Base-by-base conservation (phyloP, 2,329 filamentous ascomycete genomes). In the Madurella fahalii region DNA sequence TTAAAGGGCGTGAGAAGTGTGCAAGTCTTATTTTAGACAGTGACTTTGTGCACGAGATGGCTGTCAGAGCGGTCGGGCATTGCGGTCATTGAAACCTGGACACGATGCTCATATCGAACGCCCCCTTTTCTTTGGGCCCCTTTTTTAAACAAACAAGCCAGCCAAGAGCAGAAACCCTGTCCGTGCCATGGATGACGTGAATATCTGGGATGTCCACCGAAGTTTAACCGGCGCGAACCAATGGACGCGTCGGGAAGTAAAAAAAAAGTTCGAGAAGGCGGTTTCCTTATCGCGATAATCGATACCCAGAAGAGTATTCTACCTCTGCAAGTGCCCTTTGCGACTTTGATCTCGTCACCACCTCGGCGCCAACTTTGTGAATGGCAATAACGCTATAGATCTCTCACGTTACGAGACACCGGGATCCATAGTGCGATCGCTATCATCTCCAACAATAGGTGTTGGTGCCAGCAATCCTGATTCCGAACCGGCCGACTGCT, bases 241-340 rank as follows among this genome's bases (percentile, higher is more conserved):
- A 47, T 56, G 39, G 43, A 58, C 56, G 53, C 53, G 56, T 54
- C 50, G 20, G 31, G 39, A 40, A 25, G 17, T 9, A 30, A 18
- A 48, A 53, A 58, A 58, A 56, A 56, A 52, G 44, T 52, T 56
- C 20, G 40, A 46, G 40, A 40, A 30, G 18, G 43, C 32, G 13
- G 12, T 20, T 32, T 32, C 16, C 53, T 58, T 58, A 58, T 58
- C 57, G 53, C 57, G 47, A 51, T 56, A 52, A 45, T n/a, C 18
- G 17, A 53, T 47, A 17, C 41, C 17, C 31, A 32, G 2, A 16
- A 17, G n/a, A n/a, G 42, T 44, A 5, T 32, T 34, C 34, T 25
- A 5, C 11, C 49, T 15, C 40, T 48, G 32, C 25, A 25, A 4
- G 25, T 25, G 7, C 25, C 25, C 32, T 47, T 48, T 53, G 55